These are phyloP conservation scores for Dictyostelium intermedium DNA, from an alignment of 78 protist species.

Conservation along the genomic window DNA sequence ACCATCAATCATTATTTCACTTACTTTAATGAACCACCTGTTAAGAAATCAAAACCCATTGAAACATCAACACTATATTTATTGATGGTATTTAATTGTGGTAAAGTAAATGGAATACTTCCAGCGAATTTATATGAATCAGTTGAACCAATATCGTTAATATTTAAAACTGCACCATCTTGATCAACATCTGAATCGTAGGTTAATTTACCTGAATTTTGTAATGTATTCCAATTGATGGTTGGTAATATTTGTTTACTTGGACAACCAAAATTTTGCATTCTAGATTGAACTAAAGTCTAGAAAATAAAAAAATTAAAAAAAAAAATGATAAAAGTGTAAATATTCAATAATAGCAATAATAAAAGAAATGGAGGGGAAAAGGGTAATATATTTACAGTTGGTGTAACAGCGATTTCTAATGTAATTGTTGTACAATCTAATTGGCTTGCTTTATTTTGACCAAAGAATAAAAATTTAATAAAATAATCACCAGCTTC, in stretches of 20 bases:
- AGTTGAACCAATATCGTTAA: not conserved
- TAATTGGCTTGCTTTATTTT: not conserved
- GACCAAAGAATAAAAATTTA: conserved; percentile 44
- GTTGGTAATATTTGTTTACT: not conserved
- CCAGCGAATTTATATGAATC: not conserved
- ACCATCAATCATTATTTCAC: not conserved
- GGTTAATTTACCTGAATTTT: not conserved
- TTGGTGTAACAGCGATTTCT: conserved; percentile 44
- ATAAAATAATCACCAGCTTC: conserved; percentile 19
- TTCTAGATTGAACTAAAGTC: not conserved
- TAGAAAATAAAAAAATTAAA: not conserved
- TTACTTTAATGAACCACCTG: conserved; percentile 71
- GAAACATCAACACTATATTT: conserved; percentile 59
- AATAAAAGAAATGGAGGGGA: not conserved
- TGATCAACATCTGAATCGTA: conserved; percentile 54
- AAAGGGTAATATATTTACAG: not conserved
- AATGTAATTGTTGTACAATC: conserved; percentile 49
- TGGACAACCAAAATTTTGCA: conserved; percentile 4
- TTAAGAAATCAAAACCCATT: conserved; percentile 47
- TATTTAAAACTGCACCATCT: not conserved
- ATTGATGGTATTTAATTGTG: not conserved
- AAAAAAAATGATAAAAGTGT: too few relatives aligned
- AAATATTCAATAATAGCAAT: too few relatives aligned
- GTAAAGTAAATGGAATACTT: not conserved
- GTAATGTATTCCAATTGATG: not conserved